Percentiles rank a stretch among this genome's conserved stretches.
Conservation (phyloP, 805 yeast species). For the Saccharomycopsis babjevae region DNA sequence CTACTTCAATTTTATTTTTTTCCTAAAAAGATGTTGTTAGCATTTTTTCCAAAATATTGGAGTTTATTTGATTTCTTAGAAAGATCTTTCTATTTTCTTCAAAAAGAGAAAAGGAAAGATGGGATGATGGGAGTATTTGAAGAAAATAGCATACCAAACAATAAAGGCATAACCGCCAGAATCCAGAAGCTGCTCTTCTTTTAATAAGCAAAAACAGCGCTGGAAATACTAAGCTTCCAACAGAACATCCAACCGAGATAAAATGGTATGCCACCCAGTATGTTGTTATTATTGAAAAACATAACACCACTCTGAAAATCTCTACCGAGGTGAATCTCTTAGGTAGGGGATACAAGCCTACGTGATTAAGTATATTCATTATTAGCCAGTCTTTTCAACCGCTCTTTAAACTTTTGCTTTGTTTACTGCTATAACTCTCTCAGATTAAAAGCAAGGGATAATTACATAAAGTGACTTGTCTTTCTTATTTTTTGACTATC, state of each 20-base stretch:
- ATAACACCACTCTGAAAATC: not conserved
- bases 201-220: slow-evolving; percentile 11
- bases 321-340: not conserved
- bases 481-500: too few relatives aligned
- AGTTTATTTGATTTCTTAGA: too few relatives aligned
- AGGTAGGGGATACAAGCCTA: slow-evolving; percentile 7
- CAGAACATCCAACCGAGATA: slow-evolving; percentile 1
- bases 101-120: too few relatives aligned
- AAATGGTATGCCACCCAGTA: slow-evolving; percentile 10
- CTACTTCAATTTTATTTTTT: slow-evolving; percentile 12
- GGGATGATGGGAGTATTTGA: too few relatives aligned
- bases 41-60: too few relatives aligned
- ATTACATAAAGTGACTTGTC: too few relatives aligned
- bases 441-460: too few relatives aligned
- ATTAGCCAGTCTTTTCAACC: too few relatives aligned
- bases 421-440: not conserved
- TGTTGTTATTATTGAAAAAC: not conserved
- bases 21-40: slow-evolving; percentile 4
- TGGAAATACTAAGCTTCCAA: slow-evolving; percentile 5
- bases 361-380: slow-evolving; percentile 2
- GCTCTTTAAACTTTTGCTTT: not conserved
- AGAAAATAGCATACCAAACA: slow-evolving; percentile 5
- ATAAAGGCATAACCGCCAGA: slow-evolving; percentile 13
- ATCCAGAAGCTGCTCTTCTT: slow-evolving; percentile 4
- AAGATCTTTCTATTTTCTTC: too few relatives aligned